phyloP scores from a whole-genome alignment of 2,329 filamentous ascomycete species.

The Huntiella abstrusa region DNA sequence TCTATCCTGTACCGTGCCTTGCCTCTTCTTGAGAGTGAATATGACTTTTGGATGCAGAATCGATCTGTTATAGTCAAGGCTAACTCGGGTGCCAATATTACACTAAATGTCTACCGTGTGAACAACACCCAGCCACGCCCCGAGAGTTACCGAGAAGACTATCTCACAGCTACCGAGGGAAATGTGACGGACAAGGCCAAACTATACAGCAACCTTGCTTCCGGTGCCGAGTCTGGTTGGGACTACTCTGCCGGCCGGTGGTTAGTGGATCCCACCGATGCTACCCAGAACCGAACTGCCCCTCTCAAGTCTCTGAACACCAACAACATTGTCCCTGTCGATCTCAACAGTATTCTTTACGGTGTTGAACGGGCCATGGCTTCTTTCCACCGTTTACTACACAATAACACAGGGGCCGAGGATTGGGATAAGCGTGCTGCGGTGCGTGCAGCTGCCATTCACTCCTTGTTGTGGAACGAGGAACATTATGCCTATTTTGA shows the following conservation, averaged over 20 bases:
- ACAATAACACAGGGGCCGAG: conserved; percentile 30
- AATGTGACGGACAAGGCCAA: conserved; percentile 31
- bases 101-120: conserved; percentile 40
- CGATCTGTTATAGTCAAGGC: conserved; percentile 33
- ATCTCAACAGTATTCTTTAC: conserved; percentile 51
- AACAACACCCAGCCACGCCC: conserved; percentile 46
- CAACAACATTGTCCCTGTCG: conserved; percentile 38
- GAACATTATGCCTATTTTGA: conserved; percentile 47
- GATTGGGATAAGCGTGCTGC: conserved; percentile 31
- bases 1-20: conserved; percentile 37
- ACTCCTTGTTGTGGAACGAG: conserved; percentile 43
- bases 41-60: conserved; percentile 44
- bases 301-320: conserved; percentile 45
- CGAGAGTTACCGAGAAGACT: conserved; percentile 49
- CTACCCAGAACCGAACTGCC: conserved; percentile 41
- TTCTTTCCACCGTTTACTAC: conserved; percentile 30
- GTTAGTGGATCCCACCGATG: conserved; percentile 37
- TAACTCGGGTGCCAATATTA: conserved; percentile 25
- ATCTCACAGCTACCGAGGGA: conserved; percentile 35
- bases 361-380: conserved; percentile 43
- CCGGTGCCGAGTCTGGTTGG: conserved; percentile 47
- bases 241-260: conserved; percentile 41
- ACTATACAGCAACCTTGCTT: conserved; percentile 44
- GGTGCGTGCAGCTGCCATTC: conserved; percentile 41
- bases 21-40: conserved; percentile 43